These are phyloP conservation scores for Moricandia arvensis DNA, from an alignment of 345 rosid species.

Conservation along the genomic window DNA sequence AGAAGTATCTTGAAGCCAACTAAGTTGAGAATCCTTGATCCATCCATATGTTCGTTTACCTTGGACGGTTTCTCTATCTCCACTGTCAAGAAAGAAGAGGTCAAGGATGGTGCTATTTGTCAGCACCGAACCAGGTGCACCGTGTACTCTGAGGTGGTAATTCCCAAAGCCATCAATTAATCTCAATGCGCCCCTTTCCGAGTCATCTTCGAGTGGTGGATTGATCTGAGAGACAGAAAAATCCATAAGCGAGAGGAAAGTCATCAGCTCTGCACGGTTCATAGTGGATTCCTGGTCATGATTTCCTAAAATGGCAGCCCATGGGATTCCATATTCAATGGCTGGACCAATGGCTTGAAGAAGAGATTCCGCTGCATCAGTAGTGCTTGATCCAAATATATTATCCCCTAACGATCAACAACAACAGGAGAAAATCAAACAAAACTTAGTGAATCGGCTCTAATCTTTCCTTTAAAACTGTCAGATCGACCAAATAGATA, in stretches of 20 bases:
- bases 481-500: neutral
- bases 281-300: constrained; percentile 93
- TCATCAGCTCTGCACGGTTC: constrained; percentile 80
- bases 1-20: constrained; percentile 62
- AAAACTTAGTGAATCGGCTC: constrained; percentile 1
- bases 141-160: constrained; percentile 55
- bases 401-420: constrained; percentile 46
- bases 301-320: constrained; percentile 92
- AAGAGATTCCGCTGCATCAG: constrained; percentile 92
- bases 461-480: neutral
- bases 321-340: constrained; percentile 68
- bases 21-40: constrained; percentile 85
- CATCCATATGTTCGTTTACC: constrained; percentile 80
- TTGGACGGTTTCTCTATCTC: constrained; percentile 63
- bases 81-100: constrained; percentile 87
- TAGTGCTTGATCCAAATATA: constrained; percentile 75
- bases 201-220: constrained; percentile 45
- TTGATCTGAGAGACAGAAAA: constrained; percentile 69
- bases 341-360: constrained; percentile 71
- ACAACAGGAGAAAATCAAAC: constrained; percentile 14
- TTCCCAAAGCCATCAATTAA: constrained; percentile 83
- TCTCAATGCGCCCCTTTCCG: constrained; percentile 13
- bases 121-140: constrained; percentile 74
- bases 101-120: constrained; percentile 71
- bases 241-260: constrained; percentile 82